A percentile compares a stretch with the other conserved stretches of the same genome.
phyloP scores from a whole-genome alignment of 768 basidiomycete species.

The Gymnopilus junonius region DNA sequence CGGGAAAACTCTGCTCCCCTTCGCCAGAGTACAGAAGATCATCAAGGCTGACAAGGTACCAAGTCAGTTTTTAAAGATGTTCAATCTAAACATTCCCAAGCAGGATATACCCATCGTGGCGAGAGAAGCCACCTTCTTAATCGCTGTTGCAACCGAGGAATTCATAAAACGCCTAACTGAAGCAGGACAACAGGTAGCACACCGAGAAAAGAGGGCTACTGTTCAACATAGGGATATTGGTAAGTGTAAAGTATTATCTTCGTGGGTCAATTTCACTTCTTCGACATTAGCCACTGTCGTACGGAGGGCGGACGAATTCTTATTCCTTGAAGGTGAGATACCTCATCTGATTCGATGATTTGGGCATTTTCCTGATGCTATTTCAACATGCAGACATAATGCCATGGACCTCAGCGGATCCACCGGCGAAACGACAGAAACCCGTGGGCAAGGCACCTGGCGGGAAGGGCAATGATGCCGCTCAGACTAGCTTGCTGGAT shows the following conservation, averaged over 20 bases:
- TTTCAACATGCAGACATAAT: constrained; percentile 53
- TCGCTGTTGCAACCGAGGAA: constrained; percentile 86
- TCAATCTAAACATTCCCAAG: background rate
- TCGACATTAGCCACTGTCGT: constrained; percentile 55
- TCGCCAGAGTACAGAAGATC: constrained; percentile 81
- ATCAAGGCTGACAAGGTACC: constrained; percentile 83
- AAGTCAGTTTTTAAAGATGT: background rate
- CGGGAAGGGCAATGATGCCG: constrained; percentile 16
- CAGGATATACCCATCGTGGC: constrained; percentile 80
- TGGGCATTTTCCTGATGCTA: background rate
- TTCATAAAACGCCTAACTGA: constrained; percentile 79
- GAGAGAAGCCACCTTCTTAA: constrained; percentile 78
- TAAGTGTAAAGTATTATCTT: constrained; percentile 36
- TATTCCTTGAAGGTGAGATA: constrained; percentile 73
- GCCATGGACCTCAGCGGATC: constrained; percentile 50
- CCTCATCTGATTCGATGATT: background rate
- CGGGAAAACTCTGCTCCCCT: constrained; percentile 78
- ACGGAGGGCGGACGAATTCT: constrained; percentile 72
- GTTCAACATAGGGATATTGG: constrained; percentile 84
- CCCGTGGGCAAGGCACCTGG: constrained; percentile 2
- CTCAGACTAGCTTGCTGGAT: constrained; percentile 47
- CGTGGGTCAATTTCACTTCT: background rate
- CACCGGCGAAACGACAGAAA: constrained; percentile 46
- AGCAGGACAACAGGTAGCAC: constrained; percentile 72
- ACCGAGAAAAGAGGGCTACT: constrained; percentile 71